These are phyloP conservation scores for Hypoxylon subgilvum DNA, from an alignment of 495 filamentous ascomycete species.

Conservation along the genomic window DNA sequence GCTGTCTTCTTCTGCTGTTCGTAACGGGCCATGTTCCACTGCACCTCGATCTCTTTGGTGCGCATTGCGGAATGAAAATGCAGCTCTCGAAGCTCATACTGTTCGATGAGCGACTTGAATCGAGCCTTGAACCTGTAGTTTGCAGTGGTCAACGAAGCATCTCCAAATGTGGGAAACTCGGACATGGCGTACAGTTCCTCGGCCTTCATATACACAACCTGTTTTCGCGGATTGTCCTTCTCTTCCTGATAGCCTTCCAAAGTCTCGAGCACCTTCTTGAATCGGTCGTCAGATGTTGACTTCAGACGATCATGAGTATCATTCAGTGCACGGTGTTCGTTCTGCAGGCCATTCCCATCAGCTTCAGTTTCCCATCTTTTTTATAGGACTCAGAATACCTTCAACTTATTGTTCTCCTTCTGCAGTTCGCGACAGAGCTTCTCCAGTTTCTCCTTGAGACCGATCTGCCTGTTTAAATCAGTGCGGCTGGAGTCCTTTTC, in stretches of 20 bases:
- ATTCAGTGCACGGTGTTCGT: slow-evolving; percentile 85
- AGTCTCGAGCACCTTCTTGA: slow-evolving; percentile 69
- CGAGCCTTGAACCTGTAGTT: slow-evolving; percentile 76
- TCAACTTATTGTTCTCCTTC: slow-evolving; percentile 95
- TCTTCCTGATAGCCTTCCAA: slow-evolving; percentile 80
- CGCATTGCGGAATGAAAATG: slow-evolving; percentile 89
- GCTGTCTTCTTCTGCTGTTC: slow-evolving; percentile 88
- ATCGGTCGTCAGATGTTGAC: slow-evolving; percentile 74
- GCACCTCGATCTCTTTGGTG: slow-evolving; percentile 95
- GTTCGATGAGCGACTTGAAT: slow-evolving; percentile 91
- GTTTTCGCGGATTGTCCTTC: slow-evolving; percentile 75
- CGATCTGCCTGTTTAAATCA: slow-evolving; percentile 84
- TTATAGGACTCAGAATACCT: slow-evolving; percentile 61
- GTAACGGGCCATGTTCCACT: slow-evolving; percentile 81
- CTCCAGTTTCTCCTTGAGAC: slow-evolving; percentile 91
- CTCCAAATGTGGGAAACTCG: neutral
- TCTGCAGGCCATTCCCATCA: slow-evolving; percentile 60
- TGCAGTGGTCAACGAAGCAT: slow-evolving; percentile 34
- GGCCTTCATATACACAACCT: slow-evolving; percentile 76
- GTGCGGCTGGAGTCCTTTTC: slow-evolving; percentile 88
- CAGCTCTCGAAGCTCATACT: slow-evolving; percentile 91
- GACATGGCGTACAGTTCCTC: slow-evolving; percentile 76
- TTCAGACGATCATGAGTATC: slow-evolving; percentile 83
- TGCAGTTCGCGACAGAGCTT: slow-evolving; percentile 91
- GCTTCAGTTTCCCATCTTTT: slow-evolving; percentile 28